Conservation (phyloP, 1,284 basidiomycete genomes). For the Ceratobasidium sp. region DNA sequence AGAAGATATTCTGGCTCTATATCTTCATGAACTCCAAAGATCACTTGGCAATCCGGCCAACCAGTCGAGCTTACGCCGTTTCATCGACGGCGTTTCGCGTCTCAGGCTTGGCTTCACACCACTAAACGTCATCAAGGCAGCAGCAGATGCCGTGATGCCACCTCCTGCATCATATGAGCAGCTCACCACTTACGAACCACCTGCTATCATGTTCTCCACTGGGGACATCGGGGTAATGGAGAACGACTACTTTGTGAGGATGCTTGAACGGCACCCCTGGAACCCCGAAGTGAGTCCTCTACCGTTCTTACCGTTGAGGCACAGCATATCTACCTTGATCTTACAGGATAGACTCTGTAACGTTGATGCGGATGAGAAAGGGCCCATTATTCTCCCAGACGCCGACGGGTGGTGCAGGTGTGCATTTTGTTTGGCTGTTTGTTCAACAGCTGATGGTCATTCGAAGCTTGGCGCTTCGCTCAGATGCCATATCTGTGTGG, state of each 20-base stretch:
- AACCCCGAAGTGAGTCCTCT: neutral
- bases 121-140: neutral
- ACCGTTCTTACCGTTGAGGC: neutral
- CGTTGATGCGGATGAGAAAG: too few species aligned
- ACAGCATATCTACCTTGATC: neutral
- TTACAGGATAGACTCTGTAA: neutral
- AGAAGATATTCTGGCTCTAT: neutral
- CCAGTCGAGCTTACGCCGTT: neutral
- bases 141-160: neutral
- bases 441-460: neutral
- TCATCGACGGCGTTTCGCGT: neutral
- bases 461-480: neutral
- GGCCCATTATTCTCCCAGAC: too few species aligned
- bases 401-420: neutral
- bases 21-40: neutral
- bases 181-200: neutral
- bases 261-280: neutral
- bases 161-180: neutral
- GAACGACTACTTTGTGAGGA: neutral
- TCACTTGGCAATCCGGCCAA: neutral
- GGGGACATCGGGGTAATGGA: neutral
- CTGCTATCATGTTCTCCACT: neutral
- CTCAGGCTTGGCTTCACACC: neutral
- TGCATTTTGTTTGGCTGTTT: neutral
- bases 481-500: neutral